Conservation (phyloP, 768 basidiomycete species). For the Piloderma croceum region DNA sequence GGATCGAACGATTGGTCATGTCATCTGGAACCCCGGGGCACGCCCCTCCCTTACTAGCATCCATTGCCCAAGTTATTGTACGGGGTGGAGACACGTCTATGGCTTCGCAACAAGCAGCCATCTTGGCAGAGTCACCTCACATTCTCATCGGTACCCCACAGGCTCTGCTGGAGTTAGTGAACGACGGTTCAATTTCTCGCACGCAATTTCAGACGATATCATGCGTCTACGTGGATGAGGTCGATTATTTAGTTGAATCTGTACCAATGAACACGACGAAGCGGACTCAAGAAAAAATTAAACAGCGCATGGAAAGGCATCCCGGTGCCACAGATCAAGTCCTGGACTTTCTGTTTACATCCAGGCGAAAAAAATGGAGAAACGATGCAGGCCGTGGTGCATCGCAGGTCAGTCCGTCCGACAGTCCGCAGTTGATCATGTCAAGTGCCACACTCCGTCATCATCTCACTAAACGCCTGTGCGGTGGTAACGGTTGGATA, state of each 20-base stretch:
- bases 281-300: slow-evolving; percentile 33
- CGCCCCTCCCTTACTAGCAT: slow-evolving; percentile 30
- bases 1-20: slow-evolving; percentile 51
- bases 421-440: slow-evolving; percentile 53
- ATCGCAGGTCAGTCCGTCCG: slow-evolving; percentile 9
- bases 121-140: slow-evolving; percentile 47
- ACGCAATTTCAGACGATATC: slow-evolving; percentile 44
- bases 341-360: slow-evolving; percentile 50
- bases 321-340: slow-evolving; percentile 54
- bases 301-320: slow-evolving; percentile 44
- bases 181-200: slow-evolving; percentile 35
- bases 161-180: slow-evolving; percentile 53
- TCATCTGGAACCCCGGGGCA: slow-evolving; percentile 24
- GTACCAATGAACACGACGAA: slow-evolving; percentile 38
- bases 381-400: slow-evolving; percentile 8
- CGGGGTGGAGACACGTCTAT: slow-evolving; percentile 44
- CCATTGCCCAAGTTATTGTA: slow-evolving; percentile 56
- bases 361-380: slow-evolving; percentile 27
- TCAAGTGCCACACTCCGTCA: slow-evolving; percentile 66
- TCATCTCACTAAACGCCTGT: slow-evolving; percentile 46
- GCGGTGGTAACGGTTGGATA: slow-evolving; percentile 56
- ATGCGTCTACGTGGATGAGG: slow-evolving; percentile 69
- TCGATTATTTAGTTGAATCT: slow-evolving; percentile 63
- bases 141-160: slow-evolving; percentile 71
- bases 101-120: slow-evolving; percentile 31